Evolutionary conservation across 106 monocot species (phyloP).

Genomic region (Apostasia shenzhenica): DNA sequence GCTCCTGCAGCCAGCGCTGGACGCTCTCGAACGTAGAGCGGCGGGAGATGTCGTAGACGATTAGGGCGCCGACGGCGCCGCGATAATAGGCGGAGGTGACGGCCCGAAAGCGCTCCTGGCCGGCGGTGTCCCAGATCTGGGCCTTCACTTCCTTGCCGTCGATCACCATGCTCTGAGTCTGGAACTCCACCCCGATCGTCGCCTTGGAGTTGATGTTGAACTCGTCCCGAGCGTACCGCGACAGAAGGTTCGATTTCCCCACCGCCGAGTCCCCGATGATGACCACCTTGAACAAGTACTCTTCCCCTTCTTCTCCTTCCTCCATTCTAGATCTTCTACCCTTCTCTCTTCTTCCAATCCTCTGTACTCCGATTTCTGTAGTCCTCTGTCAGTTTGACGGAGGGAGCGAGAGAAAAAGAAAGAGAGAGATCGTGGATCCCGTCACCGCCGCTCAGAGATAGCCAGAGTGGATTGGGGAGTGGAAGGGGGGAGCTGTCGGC

Average conservation of each 20-base stretch:
- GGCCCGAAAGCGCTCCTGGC: conserved; percentile 56
- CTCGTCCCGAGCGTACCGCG: conserved; percentile 47
- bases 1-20: conserved; percentile 43
- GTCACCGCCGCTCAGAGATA: no score
- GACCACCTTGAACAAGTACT: conserved; percentile 42
- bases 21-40: conserved; percentile 47
- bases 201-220: conserved; percentile 59
- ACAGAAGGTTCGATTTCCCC: conserved; percentile 39
- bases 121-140: conserved; percentile 88
- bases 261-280: conserved; percentile 46
- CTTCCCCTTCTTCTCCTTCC: conserved; percentile 13
- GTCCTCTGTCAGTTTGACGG: no score
- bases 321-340: background rate
- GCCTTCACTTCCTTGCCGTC: conserved; percentile 61
- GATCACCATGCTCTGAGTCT: conserved; percentile 40
- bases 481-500: no score
- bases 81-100: conserved; percentile 53
- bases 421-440: no score
- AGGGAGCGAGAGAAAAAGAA: no score
- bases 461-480: no score
- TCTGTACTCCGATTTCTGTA: no score
- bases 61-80: conserved; percentile 47
- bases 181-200: conserved; percentile 71
- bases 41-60: conserved; percentile 57
- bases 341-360: background rate